Base-by-base conservation (phyloP, 2,329 filamentous ascomycete species). In the Salinomyces thailandicus region DNA sequence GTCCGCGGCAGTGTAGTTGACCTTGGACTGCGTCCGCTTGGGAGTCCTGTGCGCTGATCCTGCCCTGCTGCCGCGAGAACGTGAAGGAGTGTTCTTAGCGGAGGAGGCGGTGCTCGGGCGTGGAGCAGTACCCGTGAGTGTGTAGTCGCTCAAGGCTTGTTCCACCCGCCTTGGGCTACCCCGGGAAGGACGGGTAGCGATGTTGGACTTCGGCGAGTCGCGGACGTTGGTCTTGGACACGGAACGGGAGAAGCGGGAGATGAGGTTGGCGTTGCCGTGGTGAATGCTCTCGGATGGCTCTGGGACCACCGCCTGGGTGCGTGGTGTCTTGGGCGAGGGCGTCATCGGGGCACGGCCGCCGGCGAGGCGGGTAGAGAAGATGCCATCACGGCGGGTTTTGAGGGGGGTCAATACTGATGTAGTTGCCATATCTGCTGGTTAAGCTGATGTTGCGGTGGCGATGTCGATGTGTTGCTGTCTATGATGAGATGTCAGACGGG, bases 161-260 rank as follows among this genome's bases (percentile, higher is more conserved):
- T 96, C 89, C 26, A 96, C 73, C 60, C 82, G 85, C 54, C 84
- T 82, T 14, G 89, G 87, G 29, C 85, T 87, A 40, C 79, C 73
- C 32, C 42, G 42, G 33, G 52, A 43, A 38, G 76, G 74, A 28
- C 67, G 67, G 47, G 78, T 77, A 48, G 82, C 84, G 61, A 95
- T 95, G 71, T 95, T 96, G 41, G 87, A 95, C 71, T 96, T 96
- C 58, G 87, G 86, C 2, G 89, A 95, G 58, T 91, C 83, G 34
- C 83, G 81, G 61, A 84, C 80, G 27, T 74, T 68, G 27, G 71
- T 66, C 66, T 79, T 81, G 44, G 77, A 72, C 42, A 70, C 62
- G 39, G 72, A 79, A 55, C 81, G 82, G 44, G 81, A 72, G 55
- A 94, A 81, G 57, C 86, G 81, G 42, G 83, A 72, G 46, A 84